Evolutionary conservation across 108 stramenopile genomes (phyloP).

Genomic region (Nitzschia putrida): DNA sequence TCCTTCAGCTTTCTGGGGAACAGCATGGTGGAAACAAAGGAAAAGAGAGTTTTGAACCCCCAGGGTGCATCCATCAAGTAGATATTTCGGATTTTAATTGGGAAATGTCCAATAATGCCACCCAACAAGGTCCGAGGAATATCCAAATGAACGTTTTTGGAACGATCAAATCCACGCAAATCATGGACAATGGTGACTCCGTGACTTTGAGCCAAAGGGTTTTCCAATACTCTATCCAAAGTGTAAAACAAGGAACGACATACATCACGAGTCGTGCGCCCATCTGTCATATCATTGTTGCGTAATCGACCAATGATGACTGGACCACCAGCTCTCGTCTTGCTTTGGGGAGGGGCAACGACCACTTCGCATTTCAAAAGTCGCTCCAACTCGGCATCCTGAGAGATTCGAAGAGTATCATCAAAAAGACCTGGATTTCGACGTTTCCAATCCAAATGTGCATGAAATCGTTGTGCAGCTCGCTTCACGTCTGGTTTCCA

Average conservation of each 20-base stretch:
- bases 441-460: slow-evolving; percentile 20
- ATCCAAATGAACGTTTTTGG: slow-evolving; percentile 29
- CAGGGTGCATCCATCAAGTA: slow-evolving; percentile 41
- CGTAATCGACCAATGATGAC: slow-evolving; percentile 41
- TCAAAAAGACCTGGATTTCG: slow-evolving; percentile 33
- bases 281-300: slow-evolving; percentile 50
- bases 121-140: slow-evolving; percentile 34
- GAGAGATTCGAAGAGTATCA: slow-evolving; percentile 18
- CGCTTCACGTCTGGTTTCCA: slow-evolving; percentile 46
- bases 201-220: slow-evolving; percentile 20
- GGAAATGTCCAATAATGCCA: slow-evolving; percentile 43
- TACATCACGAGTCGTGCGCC: slow-evolving; percentile 30
- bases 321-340: slow-evolving; percentile 27
- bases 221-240: slow-evolving; percentile 35
- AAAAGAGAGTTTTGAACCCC: slow-evolving; percentile 28
- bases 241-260: slow-evolving; percentile 43
- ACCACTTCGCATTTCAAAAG: slow-evolving; percentile 31
- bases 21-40: slow-evolving; percentile 13
- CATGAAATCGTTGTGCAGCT: slow-evolving; percentile 38
- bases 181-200: slow-evolving; percentile 42
- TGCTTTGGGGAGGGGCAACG: slow-evolving; percentile 19
- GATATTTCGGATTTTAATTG: slow-evolving; percentile 34
- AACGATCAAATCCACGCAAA: slow-evolving; percentile 24
- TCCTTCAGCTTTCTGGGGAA: slow-evolving; percentile 35
- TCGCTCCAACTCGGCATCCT: slow-evolving; percentile 31